These are phyloP conservation scores for Leishmania turanica DNA, from an alignment of 208 protist genomes.

Conservation along the genomic window DNA sequence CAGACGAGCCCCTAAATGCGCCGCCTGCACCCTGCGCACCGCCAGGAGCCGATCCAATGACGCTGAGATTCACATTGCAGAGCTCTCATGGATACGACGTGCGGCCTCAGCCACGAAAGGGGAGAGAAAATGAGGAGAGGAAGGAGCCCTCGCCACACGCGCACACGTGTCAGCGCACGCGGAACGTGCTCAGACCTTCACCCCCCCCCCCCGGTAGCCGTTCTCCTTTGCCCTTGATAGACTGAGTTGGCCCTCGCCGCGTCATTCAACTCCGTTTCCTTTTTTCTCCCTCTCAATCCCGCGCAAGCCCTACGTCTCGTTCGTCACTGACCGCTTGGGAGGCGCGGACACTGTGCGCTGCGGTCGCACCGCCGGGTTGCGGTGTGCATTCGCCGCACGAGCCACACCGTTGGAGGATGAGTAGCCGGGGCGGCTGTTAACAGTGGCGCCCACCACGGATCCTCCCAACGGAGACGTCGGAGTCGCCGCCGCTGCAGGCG, in stretches of 20 bases:
- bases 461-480: background rate
- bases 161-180: background rate
- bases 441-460: background rate
- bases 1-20: background rate
- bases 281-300: background rate
- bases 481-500: background rate
- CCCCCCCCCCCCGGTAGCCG: background rate
- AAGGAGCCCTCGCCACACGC: background rate
- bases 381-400: background rate
- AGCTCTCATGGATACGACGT: too few species aligned
- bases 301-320: background rate
- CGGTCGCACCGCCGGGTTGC: constrained; percentile 2
- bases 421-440: background rate
- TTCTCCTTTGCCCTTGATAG: background rate
- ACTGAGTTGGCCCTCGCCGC: background rate
- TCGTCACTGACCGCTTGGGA: background rate
- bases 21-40: background rate
- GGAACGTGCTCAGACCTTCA: background rate
- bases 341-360: constrained; percentile 1
- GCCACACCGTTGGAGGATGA: background rate
- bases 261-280: background rate
- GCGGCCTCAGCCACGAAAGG: background rate
- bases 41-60: background rate
- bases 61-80: background rate
- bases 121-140: background rate